Conservation (phyloP, 768 basidiomycete species). For the Lentinula guzmanii region DNA sequence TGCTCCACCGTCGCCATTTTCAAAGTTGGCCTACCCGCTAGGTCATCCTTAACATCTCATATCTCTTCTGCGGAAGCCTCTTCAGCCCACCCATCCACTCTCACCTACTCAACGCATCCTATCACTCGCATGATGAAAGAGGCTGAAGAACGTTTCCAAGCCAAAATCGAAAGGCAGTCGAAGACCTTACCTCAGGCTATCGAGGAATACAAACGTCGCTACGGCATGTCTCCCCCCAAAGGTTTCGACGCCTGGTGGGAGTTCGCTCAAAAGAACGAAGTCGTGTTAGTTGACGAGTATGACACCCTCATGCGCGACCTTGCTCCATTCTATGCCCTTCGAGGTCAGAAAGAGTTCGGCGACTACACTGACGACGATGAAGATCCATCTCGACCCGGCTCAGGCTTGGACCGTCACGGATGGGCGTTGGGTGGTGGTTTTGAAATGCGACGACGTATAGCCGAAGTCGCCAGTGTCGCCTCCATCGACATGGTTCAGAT, state of each 20-base stretch:
- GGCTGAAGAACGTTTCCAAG: slow-evolving; percentile 68
- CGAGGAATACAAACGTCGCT: slow-evolving; percentile 72
- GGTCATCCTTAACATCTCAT: slow-evolving; percentile 6
- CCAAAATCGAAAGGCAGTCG: slow-evolving; percentile 69
- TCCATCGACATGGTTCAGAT: slow-evolving; percentile 82
- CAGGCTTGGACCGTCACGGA: not conserved
- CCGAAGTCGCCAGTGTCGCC: slow-evolving; percentile 37
- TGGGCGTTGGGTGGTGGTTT: not conserved
- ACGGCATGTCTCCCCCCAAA: slow-evolving; percentile 73
- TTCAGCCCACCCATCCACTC: slow-evolving; percentile 8
- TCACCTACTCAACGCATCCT: slow-evolving; percentile 46
- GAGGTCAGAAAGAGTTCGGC: slow-evolving; percentile 59
- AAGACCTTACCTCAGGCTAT: slow-evolving; percentile 75
- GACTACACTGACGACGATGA: slow-evolving; percentile 25
- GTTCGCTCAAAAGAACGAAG: slow-evolving; percentile 66
- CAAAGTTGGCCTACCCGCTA: not conserved
- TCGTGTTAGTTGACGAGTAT: slow-evolving; percentile 87
- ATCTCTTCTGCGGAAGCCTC: slow-evolving; percentile 11
- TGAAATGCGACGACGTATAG: slow-evolving; percentile 2
- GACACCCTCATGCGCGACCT: slow-evolving; percentile 73
- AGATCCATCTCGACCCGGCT: not conserved
- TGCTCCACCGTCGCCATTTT: not conserved
- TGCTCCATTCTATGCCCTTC: slow-evolving; percentile 73
- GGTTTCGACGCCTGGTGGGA: slow-evolving; percentile 92
- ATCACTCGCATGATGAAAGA: slow-evolving; percentile 81